A percentile compares a stretch with the other conserved stretches of the same genome.
Conservation (phyloP, 2,329 filamentous ascomycete genomes). For the Ophiostoma tasmaniense region DNA sequence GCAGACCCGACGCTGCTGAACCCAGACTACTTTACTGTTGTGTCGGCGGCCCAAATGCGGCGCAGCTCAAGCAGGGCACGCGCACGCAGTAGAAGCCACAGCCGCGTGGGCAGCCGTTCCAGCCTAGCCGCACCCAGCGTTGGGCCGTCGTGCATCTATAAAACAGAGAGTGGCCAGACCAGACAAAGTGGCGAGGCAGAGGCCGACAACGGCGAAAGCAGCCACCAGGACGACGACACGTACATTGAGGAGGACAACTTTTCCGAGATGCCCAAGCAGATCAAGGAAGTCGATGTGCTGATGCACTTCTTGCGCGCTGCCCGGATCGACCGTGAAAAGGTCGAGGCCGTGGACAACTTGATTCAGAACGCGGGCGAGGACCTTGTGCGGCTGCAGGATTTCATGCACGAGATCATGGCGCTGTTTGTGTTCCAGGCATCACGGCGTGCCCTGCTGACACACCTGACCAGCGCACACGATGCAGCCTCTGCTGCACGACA, state of each 20-base stretch:
- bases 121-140: constrained; percentile 30
- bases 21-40: constrained; percentile 72
- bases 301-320: constrained; percentile 59
- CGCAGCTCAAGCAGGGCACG: constrained; percentile 34
- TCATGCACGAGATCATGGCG: constrained; percentile 79
- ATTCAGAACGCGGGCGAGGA: constrained; percentile 68
- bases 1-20: constrained; percentile 58
- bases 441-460: constrained; percentile 63
- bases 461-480: constrained; percentile 58
- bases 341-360: constrained; percentile 71
- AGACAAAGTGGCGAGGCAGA: neutral
- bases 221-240: constrained; percentile 25
- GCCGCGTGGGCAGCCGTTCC: constrained; percentile 21
- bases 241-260: constrained; percentile 35
- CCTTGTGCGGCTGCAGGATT: constrained; percentile 61
- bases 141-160: constrained; percentile 24
- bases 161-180: neutral
- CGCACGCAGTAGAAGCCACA: constrained; percentile 24
- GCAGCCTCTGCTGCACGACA: constrained; percentile 32
- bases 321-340: constrained; percentile 81
- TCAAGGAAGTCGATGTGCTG: constrained; percentile 58
- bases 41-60: constrained; percentile 41
- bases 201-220: neutral
- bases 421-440: constrained; percentile 86
- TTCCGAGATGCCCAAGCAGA: constrained; percentile 30